Evolutionary conservation across 2,329 filamentous ascomycete genomes (phyloP).

Genomic region (Graphilbum ipis-grandicollis): DNA sequence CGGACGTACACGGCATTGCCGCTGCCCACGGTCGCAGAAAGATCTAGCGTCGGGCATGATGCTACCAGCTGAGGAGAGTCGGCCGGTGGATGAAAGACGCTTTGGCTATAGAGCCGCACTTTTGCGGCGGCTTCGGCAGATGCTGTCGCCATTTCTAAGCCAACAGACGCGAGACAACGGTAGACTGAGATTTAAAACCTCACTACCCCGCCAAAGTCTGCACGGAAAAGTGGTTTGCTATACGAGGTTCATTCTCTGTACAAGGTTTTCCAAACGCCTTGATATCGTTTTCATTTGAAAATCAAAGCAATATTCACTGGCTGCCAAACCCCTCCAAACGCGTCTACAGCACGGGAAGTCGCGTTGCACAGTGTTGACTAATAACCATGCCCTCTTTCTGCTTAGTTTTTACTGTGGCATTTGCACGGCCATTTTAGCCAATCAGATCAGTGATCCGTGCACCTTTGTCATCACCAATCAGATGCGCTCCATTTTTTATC

Average conservation of each 20-base stretch:
- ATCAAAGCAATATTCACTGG: not conserved
- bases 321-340: not conserved
- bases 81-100: slow-evolving; percentile 32
- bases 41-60: slow-evolving; percentile 72
- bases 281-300: not conserved
- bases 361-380: too few species aligned
- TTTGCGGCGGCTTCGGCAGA: not conserved
- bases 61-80: slow-evolving; percentile 42
- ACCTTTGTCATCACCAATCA: slow-evolving; percentile 7
- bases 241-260: too few species aligned
- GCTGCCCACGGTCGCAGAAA: slow-evolving; percentile 56
- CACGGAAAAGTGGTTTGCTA: too few species aligned
- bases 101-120: slow-evolving; percentile 35
- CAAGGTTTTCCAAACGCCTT: too few species aligned
- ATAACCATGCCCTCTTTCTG: too few species aligned
- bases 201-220: too few species aligned
- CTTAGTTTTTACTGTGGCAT: too few species aligned
- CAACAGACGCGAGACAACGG: too few species aligned
- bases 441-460: not conserved
- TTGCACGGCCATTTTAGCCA: not conserved
- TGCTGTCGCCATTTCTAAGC: too few species aligned
- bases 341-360: slow-evolving; percentile 3
- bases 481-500: slow-evolving; percentile 6
- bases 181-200: too few species aligned
- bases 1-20: slow-evolving; percentile 53